Evolutionary conservation across 1,284 basidiomycete genomes (phyloP), one percentile per base, ranked within the genome.

Genomic region (Crepidotus sp.): DNA sequence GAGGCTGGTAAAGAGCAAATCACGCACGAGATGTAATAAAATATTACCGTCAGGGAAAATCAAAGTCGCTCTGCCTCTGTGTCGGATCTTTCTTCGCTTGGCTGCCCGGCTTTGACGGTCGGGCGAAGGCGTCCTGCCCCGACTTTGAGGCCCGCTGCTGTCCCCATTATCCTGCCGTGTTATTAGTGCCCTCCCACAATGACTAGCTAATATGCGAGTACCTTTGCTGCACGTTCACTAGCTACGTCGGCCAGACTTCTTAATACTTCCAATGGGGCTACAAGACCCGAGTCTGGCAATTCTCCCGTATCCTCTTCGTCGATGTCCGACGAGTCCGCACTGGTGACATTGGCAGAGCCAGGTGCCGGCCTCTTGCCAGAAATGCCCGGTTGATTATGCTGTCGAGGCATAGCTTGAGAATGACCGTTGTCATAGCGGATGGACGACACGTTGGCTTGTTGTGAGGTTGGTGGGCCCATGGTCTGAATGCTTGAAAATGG

Each of bases 181-280:
- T 35, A 39, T 46, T 40, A 48, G 45, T 44, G 46, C 49, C 37
- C 31, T 39, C 31, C 33, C 26, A 33, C 33, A 22, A 19, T 10
- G 32, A 32, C 45, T 40, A 42, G 11, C 14, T 11, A 19, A 10
- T 17, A 14, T 33, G 44, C 48, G 57, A 66, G 48, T 57, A 81
- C 84, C 71, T 83, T 83, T 40, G 77, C 78, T 51, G 83, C 83
- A 45, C 80, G 71, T 58, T 85, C 76, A 45, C 79, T 78, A 22
- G 84, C 84, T 31, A 86, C 82, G 64, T 87, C 83, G 22, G 85
- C 85, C 45, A 89, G 62, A 38, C 83, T 82, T 51, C 83, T 71
- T 41, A 89, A 66, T 30, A 88, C 86, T 63, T 87, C 83, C 79
- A 83, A 85, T 35, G 85, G 85, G 5, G 86, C 86, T 45, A 87